These are phyloP conservation scores for Irpex sp. DNA, from an alignment of 1,284 basidiomycete genomes.

Conservation along the genomic window DNA sequence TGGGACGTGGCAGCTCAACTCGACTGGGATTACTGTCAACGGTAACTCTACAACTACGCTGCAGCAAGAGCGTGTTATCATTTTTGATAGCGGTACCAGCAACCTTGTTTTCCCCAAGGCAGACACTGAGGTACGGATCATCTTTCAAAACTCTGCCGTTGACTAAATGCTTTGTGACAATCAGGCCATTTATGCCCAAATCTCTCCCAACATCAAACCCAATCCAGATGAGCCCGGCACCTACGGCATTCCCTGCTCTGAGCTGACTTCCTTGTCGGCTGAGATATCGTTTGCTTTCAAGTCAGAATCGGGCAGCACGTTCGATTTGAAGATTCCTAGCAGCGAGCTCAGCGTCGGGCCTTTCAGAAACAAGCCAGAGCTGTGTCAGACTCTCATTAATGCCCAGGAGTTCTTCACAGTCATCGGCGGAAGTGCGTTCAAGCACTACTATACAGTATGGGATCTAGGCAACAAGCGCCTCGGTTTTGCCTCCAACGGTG, in stretches of 20 bases:
- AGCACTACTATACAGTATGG: conserved; percentile 58
- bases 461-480: conserved; percentile 44
- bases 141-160: neutral
- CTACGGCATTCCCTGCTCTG: conserved; percentile 49
- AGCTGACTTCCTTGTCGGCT: conserved; percentile 42
- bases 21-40: conserved; percentile 47
- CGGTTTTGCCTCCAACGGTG: conserved; percentile 43
- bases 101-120: conserved; percentile 47
- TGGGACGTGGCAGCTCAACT: conserved; percentile 43
- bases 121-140: conserved; percentile 38
- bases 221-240: conserved; percentile 46
- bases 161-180: conserved; percentile 17
- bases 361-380: conserved; percentile 41
- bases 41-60: conserved; percentile 44
- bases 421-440: conserved; percentile 49
- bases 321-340: conserved; percentile 54
- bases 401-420: conserved; percentile 46
- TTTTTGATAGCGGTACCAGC: conserved; percentile 57
- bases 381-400: conserved; percentile 55
- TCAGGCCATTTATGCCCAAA: conserved; percentile 49
- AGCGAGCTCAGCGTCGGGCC: conserved; percentile 54
- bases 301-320: conserved; percentile 38
- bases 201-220: conserved; percentile 50
- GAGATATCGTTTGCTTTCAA: conserved; percentile 49
- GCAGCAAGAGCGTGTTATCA: conserved; percentile 37